Evolutionary conservation across 2,329 filamentous ascomycete genomes (phyloP), one percentile per base, ranked within the genome.

Genomic region (Penicillium digitatum): DNA sequence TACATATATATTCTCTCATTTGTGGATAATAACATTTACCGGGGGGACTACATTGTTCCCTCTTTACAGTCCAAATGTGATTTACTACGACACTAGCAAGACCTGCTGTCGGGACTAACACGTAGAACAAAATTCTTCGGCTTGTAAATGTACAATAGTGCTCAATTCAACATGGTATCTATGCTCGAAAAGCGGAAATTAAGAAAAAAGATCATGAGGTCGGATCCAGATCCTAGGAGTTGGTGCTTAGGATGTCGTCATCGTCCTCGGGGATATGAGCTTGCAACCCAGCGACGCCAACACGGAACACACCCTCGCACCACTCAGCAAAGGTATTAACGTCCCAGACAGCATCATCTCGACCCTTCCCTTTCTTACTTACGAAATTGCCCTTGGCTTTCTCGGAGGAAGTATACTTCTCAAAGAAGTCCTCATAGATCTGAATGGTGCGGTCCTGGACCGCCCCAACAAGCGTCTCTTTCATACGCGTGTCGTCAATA

Each of bases 391-490:
- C 67, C 55, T 73, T 71, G 51, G 66, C 69, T 61, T 71, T 69
- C 48, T 77, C 78, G 9, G 74, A 72, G 11, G 66, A 66, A 10
- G 62, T 67, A 58, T 79, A 79, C 24, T 73, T 74, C 29, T 86
- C 82, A 57, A 84, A 84, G 72, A 86, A 87, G 6, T 81, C 79
- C 66, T 87, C 84, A 62, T 88, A 88, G 10, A 77, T 77, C 66
- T 82, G 78, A 16, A 84, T 78, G 14, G 86, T 82, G 58, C 81
- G 80, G 64, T 87, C 85, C 68, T 86, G 79, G 24, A 87, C 84
- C 2, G 85, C 85, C 14, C 81, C 82, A 5, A 87, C 82, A 9
- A 88, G 76, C 29, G 85, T 87, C 68, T 87, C 85, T 54, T 81
- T 79, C 54, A 84, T 87, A 26, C 85, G 76, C n/a, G 74, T 71